A percentile compares a stretch with the other conserved stretches of the same genome.
phyloP scores from a whole-genome alignment of 176 grass and related monocot species.

The Microstegium vimineum region DNA sequence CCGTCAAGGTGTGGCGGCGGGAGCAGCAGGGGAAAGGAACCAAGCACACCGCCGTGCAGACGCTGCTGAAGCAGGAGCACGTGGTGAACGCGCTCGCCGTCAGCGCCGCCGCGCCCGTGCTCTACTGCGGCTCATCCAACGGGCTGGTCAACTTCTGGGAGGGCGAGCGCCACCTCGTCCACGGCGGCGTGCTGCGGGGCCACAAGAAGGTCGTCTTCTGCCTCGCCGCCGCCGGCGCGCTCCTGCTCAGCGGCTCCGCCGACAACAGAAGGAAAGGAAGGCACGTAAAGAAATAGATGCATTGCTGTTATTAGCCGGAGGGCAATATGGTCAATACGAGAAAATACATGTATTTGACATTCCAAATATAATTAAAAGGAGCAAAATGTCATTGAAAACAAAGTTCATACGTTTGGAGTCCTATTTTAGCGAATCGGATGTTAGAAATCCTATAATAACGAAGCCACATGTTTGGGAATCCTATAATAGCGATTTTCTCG shows the following conservation, averaged over 20 bases:
- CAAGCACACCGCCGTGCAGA: constrained; percentile 72
- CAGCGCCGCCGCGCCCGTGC: constrained; percentile 61
- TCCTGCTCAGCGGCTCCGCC: constrained; percentile 47
- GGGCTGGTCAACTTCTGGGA: constrained; percentile 92
- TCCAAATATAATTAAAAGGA: too few relatives aligned
- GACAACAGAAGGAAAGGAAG: too few relatives aligned
- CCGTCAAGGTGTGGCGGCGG: constrained; percentile 85
- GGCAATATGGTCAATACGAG: too few relatives aligned
- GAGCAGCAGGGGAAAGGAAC: constrained; percentile 71
- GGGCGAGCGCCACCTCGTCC: constrained; percentile 58
- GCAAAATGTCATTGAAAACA: too few relatives aligned
- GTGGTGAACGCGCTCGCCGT: constrained; percentile 83
- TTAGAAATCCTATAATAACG: too few relatives aligned
- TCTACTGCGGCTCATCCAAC: constrained; percentile 96
- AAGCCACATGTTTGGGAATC: too few relatives aligned
- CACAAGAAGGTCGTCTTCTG: constrained; percentile 96
- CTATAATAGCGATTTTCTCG: too few relatives aligned
- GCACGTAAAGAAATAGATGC: too few relatives aligned
- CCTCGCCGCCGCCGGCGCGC: constrained; percentile 62
- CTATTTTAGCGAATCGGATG: too few relatives aligned
- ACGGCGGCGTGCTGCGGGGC: constrained; percentile 61
- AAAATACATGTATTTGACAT: too few relatives aligned
- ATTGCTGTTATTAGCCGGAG: too few relatives aligned
- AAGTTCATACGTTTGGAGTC: too few relatives aligned
- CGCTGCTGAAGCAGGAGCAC: constrained; percentile 86